These are phyloP conservation scores for Blepharisma japonicum DNA, from an alignment of 73 alveolate species.

Conservation along the genomic window DNA sequence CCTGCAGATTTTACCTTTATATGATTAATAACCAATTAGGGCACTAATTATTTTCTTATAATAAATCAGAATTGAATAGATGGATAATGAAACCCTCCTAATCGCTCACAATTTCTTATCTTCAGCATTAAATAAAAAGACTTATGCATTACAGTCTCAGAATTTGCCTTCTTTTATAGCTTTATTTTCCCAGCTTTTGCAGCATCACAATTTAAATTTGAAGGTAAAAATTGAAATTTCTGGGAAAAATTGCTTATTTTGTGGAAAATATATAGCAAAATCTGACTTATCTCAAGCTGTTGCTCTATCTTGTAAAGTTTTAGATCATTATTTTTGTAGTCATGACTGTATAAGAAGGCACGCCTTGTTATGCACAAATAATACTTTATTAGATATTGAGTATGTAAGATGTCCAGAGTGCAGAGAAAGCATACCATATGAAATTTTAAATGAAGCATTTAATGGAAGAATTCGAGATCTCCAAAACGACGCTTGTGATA, in stretches of 20 bases:
- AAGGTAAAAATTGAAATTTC: not conserved
- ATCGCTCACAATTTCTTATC: no score
- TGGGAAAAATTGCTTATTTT: not conserved
- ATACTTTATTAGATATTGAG: not conserved
- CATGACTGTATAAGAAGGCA: constrained; percentile 6
- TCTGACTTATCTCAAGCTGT: not conserved
- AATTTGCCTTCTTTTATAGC: not conserved
- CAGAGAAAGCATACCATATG: not conserved
- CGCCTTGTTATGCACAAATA: constrained; percentile 3
- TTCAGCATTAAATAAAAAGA: not conserved
- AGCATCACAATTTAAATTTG: not conserved
- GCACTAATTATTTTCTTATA: no score
- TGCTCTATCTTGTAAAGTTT: not conserved
- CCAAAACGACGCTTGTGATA: constrained; percentile 20
- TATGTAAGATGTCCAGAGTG: constrained; percentile 19
- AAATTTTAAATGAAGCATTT: not conserved
- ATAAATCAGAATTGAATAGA: no score
- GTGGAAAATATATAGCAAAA: not conserved
- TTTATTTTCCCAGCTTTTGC: not conserved
- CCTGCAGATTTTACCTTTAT: no score
- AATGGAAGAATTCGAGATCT: not conserved
- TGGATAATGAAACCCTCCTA: no score
- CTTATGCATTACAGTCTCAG: not conserved
- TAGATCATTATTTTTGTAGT: not conserved
- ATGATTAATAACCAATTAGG: no score